phyloP scores from a whole-genome alignment of 2,329 filamentous ascomycete genomes.

The Fusarium protoensiforme region DNA sequence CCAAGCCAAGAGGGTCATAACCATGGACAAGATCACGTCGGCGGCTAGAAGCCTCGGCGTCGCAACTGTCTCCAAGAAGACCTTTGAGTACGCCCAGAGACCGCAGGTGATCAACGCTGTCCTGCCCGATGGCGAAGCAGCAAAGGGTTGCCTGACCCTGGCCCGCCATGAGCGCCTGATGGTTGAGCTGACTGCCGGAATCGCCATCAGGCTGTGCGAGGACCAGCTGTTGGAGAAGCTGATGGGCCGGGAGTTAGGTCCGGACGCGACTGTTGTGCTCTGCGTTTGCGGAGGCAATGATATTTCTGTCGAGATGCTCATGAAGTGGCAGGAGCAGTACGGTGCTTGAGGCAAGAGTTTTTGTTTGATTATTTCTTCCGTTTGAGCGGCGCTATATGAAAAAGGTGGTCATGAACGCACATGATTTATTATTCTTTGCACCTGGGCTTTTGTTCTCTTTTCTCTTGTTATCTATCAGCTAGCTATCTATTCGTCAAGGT shows the following conservation, averaged over 20 bases:
- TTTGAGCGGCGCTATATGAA: not conserved
- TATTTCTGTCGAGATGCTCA: conserved; percentile 47
- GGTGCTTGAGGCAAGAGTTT: not conserved
- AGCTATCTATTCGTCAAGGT: not conserved
- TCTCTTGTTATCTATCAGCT: not conserved
- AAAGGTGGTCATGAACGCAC: not conserved
- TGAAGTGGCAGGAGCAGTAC: conserved; percentile 37
- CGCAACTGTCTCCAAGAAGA: conserved; percentile 67
- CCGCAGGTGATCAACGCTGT: conserved; percentile 42
- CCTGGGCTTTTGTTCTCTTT: not conserved
- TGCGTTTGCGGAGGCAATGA: conserved; percentile 48
- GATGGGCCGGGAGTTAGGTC: conserved; percentile 30
- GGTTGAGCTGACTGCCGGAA: conserved; percentile 45
- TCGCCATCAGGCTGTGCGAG: conserved; percentile 45
- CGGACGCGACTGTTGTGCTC: conserved; percentile 44
- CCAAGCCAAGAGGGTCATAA: conserved; percentile 63
- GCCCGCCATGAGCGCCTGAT: conserved; percentile 45
- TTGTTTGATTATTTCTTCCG: not conserved
- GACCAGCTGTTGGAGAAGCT: conserved; percentile 31
- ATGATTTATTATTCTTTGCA: not conserved
- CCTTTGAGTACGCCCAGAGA: conserved; percentile 46
- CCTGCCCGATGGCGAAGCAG: conserved; percentile 43
- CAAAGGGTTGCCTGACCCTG: conserved; percentile 42
- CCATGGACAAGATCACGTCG: conserved; percentile 75
- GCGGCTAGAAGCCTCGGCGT: conserved; percentile 78